Evolutionary conservation across 257 asterid genomes (phyloP).

Genomic region (Gynochthodes officinalis): DNA sequence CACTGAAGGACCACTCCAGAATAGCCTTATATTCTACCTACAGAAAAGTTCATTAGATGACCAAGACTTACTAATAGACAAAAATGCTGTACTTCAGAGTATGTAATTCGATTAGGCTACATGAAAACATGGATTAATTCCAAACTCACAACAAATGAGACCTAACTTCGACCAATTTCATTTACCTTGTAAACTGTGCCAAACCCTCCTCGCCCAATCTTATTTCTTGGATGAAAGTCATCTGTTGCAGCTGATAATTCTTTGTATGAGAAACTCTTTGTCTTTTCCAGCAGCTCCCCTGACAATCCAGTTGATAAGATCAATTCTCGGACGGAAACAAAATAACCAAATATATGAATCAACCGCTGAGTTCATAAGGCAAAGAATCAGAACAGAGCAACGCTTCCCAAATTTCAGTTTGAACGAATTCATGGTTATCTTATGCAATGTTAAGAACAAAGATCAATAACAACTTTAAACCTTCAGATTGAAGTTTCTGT

Average conservation of each 20-base stretch:
- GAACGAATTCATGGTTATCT: neutral
- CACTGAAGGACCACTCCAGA: neutral
- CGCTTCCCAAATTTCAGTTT: neutral
- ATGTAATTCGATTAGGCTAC: neutral
- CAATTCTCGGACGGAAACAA: slow-evolving; percentile 20
- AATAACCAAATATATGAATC: neutral
- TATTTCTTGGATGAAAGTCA: slow-evolving; percentile 56
- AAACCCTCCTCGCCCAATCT: slow-evolving; percentile 90
- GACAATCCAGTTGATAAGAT: slow-evolving; percentile 25
- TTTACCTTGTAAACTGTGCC: slow-evolving; percentile 90
- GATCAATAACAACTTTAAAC: neutral
- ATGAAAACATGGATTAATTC: neutral
- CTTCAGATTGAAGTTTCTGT: neutral
- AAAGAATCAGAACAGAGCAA: neutral
- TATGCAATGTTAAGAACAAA: neutral
- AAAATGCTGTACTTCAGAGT: neutral
- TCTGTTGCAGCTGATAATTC: slow-evolving; percentile 66
- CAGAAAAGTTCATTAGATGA: neutral
- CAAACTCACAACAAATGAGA: slow-evolving; percentile 2
- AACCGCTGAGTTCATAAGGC: neutral
- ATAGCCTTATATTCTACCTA: neutral
- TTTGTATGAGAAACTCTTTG: slow-evolving; percentile 56
- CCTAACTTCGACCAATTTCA: slow-evolving; percentile 19
- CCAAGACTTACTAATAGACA: neutral
- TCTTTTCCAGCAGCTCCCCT: slow-evolving; percentile 43